Percentiles rank a stretch among this genome's conserved stretches.
These are phyloP conservation scores for Lasiosphaeria miniovina DNA, from an alignment of 495 filamentous ascomycete genomes.

Conservation along the genomic window DNA sequence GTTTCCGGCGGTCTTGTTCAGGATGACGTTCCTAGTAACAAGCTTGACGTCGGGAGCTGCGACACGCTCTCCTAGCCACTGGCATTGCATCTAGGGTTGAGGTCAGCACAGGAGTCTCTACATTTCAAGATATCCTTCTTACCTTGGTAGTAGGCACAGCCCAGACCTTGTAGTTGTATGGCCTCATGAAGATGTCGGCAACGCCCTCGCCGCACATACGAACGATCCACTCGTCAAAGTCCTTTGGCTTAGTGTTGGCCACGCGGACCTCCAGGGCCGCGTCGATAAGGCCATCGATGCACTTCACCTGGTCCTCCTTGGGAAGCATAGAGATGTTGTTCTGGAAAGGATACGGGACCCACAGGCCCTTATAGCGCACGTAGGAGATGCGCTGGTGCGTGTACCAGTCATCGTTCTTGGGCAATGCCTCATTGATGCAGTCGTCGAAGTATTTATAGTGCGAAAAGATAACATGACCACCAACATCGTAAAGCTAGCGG, in stretches of 20 bases:
- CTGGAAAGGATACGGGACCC: conserved; percentile 99
- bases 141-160: conserved; percentile 98
- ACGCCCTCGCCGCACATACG: conserved; percentile 87
- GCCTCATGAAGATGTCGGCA: conserved; percentile 96
- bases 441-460: conserved; percentile 99
- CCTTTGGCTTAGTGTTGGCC: conserved; percentile 82
- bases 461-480: conserved; percentile 99
- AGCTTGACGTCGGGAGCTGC: conserved; percentile 96
- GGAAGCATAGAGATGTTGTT: conserved; percentile 99
- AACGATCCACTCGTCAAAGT: conserved; percentile 99
- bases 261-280: conserved; percentile 83
- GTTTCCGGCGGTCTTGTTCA: conserved; percentile 93
- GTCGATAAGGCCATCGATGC: conserved; percentile 96
- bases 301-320: conserved; percentile 93
- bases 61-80: conserved; percentile 98
- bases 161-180: conserved; percentile 99
- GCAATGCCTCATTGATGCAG: conserved; percentile 93
- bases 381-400: conserved; percentile 98
- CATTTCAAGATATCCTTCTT: conserved; percentile 25
- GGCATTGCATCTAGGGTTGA: conserved; percentile 86
- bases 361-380: conserved; percentile 90
- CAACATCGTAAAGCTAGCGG: conserved; percentile 93
- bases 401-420: conserved; percentile 92
- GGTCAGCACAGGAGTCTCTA: conserved; percentile 5
- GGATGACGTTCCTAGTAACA: conserved; percentile 89